Base-by-base conservation (phyloP, 78 protist genomes). In the Chrysochromulina tobinii region DNA sequence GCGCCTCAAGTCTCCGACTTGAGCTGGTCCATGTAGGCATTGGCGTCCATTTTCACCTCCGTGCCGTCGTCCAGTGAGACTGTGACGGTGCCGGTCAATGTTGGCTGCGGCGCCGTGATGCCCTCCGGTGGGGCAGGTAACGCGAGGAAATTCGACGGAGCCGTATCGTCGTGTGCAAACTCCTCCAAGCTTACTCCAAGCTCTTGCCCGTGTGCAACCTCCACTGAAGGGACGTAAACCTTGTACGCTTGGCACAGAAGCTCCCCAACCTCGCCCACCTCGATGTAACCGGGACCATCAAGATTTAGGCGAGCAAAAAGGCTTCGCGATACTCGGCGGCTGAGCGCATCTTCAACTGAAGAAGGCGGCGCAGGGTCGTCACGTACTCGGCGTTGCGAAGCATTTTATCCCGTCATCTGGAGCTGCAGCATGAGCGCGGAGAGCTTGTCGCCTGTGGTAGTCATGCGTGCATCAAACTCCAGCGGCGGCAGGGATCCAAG, bases 361-460 rank as follows among this genome's bases (percentile, higher is more conserved):
- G 85, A 15, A 77, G 25, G n/a, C 53, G 4, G 7, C 61, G 58
- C 14, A 77, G 61, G 11, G 20, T 0, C 14, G 11, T 1, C n/a
- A 20, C 85, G 27, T 77, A 77, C 85, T 77, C 61, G 7, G 85
- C 85, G 85, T 77, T 77, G 85, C 85, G 85, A 11, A 77, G 27
- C 61, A 77, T 50, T 38, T 58, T 77, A 77, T 3, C 85, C 85
- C 59, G 85, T 77, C 85, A 77, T 53, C 85, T 77, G 85, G 14
- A 77, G 85, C 85, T 77, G 85, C 38, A 53, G 61, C 61, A 77
- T 77, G 14, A 77, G 85, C 85, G 85, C 85, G 61, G 59, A 25
- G 14, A 77, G 61, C 61, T 20, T 50, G 14, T 77, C 85, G 85
- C n/a, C 61, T 0, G 85, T 77, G 9, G 85, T 77, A 12, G 85